Evolutionary conservation across 2,329 filamentous ascomycete species (phyloP).

Genomic region (Chaetomiaceae sp.): DNA sequence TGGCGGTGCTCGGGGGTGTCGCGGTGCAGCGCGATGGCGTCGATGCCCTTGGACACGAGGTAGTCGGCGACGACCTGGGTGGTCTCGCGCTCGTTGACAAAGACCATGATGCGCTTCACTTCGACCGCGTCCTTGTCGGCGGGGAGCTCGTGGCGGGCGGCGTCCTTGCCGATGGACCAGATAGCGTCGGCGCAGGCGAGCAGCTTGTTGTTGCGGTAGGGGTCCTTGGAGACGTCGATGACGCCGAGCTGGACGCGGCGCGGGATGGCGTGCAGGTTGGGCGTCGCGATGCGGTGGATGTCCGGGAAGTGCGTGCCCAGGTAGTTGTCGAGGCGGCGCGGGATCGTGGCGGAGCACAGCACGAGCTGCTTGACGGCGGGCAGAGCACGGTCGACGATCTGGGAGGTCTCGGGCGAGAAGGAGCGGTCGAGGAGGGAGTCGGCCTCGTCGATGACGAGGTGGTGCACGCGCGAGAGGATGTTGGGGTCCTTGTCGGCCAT

Average conservation of each 20-base stretch:
- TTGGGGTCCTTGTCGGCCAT: conserved; percentile 88
- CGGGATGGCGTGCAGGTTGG: conserved; percentile 92
- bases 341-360: conserved; percentile 94
- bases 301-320: conserved; percentile 76
- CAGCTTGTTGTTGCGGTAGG: conserved; percentile 86
- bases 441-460: conserved; percentile 89
- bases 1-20: conserved; percentile 76
- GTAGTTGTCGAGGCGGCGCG: conserved; percentile 77
- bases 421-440: conserved; percentile 93
- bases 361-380: conserved; percentile 82
- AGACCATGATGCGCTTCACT: conserved; percentile 83
- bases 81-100: conserved; percentile 93
- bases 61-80: conserved; percentile 75
- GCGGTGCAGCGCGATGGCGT: conserved; percentile 76
- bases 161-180: conserved; percentile 83
- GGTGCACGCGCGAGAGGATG: conserved; percentile 81
- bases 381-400: conserved; percentile 72
- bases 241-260: conserved; percentile 90
- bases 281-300: conserved; percentile 81
- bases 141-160: conserved; percentile 49
- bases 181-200: conserved; percentile 93
- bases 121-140: conserved; percentile 51
- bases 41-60: conserved; percentile 76
- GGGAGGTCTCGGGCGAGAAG: conserved; percentile 75
- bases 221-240: conserved; percentile 85